Conservation (phyloP, 495 filamentous ascomycete genomes). For the Tuber umbilicatum region DNA sequence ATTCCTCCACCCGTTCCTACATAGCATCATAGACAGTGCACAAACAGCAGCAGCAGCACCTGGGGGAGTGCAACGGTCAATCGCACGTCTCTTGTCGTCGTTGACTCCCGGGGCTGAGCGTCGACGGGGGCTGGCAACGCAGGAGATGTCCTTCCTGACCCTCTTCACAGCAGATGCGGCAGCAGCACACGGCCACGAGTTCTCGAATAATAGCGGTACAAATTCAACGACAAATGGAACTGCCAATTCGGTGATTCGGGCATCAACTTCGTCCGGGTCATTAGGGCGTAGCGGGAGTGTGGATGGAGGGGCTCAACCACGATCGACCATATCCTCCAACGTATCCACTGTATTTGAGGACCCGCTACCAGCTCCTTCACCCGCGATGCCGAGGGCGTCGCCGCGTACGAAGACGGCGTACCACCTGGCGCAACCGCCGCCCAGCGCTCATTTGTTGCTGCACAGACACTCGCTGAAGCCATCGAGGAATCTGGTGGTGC, state of each 20-base stretch:
- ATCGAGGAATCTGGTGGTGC: conserved; percentile 27
- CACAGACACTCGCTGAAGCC: conserved; percentile 24
- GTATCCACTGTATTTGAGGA: conserved; percentile 19
- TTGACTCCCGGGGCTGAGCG: neutral
- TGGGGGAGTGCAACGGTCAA: neutral
- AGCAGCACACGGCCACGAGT: conserved; percentile 45
- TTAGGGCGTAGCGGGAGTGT: neutral
- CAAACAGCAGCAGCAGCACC: neutral
- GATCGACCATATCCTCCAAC: neutral
- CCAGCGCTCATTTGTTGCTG: conserved; percentile 21
- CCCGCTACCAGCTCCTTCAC: neutral
- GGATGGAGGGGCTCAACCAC: neutral
- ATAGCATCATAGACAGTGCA: neutral
- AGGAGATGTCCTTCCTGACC: conserved; percentile 39
- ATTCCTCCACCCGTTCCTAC: neutral
- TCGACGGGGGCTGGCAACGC: neutral
- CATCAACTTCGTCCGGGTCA: neutral
- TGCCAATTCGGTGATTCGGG: conserved; percentile 4
- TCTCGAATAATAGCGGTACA: conserved; percentile 19
- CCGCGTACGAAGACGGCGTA: conserved; percentile 32
- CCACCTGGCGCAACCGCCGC: conserved; percentile 38
- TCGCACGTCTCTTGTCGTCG: neutral
- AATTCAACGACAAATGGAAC: conserved; percentile 6
- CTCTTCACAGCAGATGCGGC: conserved; percentile 52
- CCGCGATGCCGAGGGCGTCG: conserved; percentile 22